Percentiles rank a stretch among this genome's conserved stretches.
Evolutionary conservation across 2,329 filamentous ascomycete genomes (phyloP).

Genomic region (Stagonosporopsis rhizophila): DNA sequence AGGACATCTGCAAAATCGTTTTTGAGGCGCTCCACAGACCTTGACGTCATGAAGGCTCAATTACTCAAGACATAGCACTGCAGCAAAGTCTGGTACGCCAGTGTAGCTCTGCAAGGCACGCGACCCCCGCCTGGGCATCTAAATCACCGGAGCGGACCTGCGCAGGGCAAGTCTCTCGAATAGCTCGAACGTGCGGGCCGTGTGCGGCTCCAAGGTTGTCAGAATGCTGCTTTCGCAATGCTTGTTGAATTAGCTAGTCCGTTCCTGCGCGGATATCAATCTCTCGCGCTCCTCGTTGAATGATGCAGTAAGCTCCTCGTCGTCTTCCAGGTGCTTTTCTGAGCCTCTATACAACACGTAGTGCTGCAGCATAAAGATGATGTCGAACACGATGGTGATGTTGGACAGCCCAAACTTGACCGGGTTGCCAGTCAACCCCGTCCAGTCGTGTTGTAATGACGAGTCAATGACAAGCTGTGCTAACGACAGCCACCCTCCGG

Average conservation of each 20-base stretch:
- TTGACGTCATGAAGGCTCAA: constrained; percentile 3
- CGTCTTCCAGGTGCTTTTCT: constrained; percentile 34
- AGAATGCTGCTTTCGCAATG: background rate
- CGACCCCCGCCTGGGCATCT: background rate
- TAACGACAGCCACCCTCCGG: constrained; percentile 81
- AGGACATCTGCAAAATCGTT: background rate
- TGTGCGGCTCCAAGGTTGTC: background rate
- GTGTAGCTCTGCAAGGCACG: background rate
- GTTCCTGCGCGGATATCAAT: constrained; percentile 28
- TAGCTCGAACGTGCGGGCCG: background rate
- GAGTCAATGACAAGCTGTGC: constrained; percentile 85
- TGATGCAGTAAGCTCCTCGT: constrained; percentile 26
- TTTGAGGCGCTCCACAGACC: background rate
- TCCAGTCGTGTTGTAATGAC: constrained; percentile 84
- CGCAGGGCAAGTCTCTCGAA: background rate
- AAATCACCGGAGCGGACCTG: background rate
- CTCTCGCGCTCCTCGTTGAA: constrained; percentile 32
- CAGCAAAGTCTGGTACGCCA: background rate
- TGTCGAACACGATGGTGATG: constrained; percentile 83
- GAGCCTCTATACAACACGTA: constrained; percentile 73
- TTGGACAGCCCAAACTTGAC: constrained; percentile 89
- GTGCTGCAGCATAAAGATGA: constrained; percentile 87
- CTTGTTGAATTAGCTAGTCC: constrained; percentile 3
- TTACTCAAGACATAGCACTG: background rate
- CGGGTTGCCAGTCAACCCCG: constrained; percentile 87